Conservation (phyloP, 2,329 filamentous ascomycete species). For the Sporothrix protearum region DNA sequence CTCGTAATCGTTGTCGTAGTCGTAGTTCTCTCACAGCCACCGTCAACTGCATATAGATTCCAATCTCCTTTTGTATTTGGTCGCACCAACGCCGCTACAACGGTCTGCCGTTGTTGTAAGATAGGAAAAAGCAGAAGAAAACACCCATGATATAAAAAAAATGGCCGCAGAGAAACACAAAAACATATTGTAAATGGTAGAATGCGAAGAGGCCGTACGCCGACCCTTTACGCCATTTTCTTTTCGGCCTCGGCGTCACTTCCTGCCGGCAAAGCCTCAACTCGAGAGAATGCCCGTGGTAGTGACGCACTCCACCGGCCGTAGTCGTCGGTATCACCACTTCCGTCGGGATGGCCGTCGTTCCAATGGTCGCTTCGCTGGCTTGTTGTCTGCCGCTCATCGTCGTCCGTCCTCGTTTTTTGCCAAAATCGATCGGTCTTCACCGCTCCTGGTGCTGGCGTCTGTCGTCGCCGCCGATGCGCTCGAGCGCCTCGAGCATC, state of each 20-base stretch:
- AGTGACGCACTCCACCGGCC: too few species aligned
- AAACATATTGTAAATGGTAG: neutral
- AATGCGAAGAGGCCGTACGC: neutral
- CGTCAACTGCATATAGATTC: neutral
- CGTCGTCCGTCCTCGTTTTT: neutral
- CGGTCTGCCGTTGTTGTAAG: constrained; percentile 2
- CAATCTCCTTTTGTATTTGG: constrained; percentile 1
- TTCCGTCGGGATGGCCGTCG: neutral
- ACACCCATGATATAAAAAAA: constrained; percentile 13
- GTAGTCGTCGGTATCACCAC: neutral
- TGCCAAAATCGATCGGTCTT: neutral
- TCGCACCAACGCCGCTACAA: constrained; percentile 13
- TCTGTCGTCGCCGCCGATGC: constrained; percentile 60
- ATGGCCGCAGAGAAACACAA: neutral
- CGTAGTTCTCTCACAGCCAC: neutral
- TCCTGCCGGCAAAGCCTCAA: too few species aligned
- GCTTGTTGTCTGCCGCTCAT: neutral
- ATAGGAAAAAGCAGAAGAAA: neutral
- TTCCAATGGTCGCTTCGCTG: neutral
- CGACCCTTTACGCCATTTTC: neutral
- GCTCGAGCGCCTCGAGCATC: constrained; percentile 82
- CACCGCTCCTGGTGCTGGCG: constrained; percentile 21
- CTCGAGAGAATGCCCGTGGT: too few species aligned
- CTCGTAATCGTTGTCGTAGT: neutral
- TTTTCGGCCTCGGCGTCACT: too few species aligned